Evolutionary conservation across 495 filamentous ascomycete species (phyloP).

Genomic region (Aspergillus diversus): DNA sequence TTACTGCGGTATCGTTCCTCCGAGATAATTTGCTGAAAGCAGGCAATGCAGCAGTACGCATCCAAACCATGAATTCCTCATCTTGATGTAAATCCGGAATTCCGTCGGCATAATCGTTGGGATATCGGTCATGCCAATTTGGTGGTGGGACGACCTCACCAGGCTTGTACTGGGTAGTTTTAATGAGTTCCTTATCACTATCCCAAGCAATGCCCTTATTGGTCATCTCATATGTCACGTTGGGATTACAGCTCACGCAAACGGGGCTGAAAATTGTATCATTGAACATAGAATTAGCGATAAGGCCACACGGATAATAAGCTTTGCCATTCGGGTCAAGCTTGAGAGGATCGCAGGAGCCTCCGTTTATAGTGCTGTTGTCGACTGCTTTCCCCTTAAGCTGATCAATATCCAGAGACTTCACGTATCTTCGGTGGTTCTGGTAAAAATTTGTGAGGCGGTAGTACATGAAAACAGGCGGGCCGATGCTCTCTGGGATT

Average conservation of each 20-base stretch:
- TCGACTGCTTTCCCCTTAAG: constrained; percentile 71
- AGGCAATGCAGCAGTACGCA: constrained; percentile 94
- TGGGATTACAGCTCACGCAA: constrained; percentile 50
- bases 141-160: constrained; percentile 77
- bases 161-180: constrained; percentile 63
- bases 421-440: constrained; percentile 95
- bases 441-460: constrained; percentile 98
- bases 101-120: constrained; percentile 63
- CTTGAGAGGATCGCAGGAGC: constrained; percentile 76
- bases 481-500: constrained; percentile 74
- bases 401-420: constrained; percentile 82
- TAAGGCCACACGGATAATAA: constrained; percentile 93
- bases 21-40: constrained; percentile 90
- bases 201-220: constrained; percentile 81
- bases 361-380: constrained; percentile 60
- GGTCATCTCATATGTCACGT: constrained; percentile 70
- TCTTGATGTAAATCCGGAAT: constrained; percentile 70
- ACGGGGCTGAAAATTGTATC: constrained; percentile 76
- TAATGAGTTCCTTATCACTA: constrained; percentile 79
- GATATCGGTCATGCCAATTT: constrained; percentile 76
- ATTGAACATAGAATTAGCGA: constrained; percentile 97
- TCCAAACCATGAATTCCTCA: constrained; percentile 96
- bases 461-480: constrained; percentile 91
- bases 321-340: constrained; percentile 60
- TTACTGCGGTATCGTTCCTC: constrained; percentile 71